A percentile compares a stretch with the other conserved stretches of the same genome.
Conservation (phyloP, 2,329 filamentous ascomycete species). For the Xylaria sp. region DNA sequence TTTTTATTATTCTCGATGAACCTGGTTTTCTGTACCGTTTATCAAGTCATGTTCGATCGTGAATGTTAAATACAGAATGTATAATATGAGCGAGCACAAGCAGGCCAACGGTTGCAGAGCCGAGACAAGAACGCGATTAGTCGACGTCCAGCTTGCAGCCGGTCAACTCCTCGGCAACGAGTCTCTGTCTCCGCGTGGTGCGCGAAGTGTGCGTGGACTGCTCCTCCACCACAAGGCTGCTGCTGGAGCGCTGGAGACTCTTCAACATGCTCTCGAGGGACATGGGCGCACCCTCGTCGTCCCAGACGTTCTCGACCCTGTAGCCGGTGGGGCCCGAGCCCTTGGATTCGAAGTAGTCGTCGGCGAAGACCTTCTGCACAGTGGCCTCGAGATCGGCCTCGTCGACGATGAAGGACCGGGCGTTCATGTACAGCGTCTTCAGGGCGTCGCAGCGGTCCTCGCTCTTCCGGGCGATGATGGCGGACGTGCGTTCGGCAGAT, state of each 20-base stretch:
- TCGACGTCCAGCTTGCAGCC: constrained; percentile 48
- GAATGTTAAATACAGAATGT: neutral
- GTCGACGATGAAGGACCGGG: constrained; percentile 77
- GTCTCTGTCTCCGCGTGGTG: constrained; percentile 49
- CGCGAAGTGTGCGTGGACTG: constrained; percentile 39
- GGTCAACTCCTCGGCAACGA: constrained; percentile 53
- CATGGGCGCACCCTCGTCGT: constrained; percentile 41
- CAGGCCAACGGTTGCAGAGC: neutral
- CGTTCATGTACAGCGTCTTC: constrained; percentile 85
- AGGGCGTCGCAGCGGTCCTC: constrained; percentile 63
- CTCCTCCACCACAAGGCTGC: constrained; percentile 24
- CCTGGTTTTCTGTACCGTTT: neutral
- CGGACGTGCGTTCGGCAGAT: constrained; percentile 38
- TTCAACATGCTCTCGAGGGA: constrained; percentile 43
- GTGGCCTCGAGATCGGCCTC: constrained; percentile 69
- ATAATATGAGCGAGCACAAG: neutral
- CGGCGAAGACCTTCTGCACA: constrained; percentile 72
- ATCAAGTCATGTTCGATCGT: neutral
- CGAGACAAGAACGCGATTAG: constrained; percentile 17
- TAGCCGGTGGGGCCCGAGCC: constrained; percentile 25
- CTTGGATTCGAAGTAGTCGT: constrained; percentile 45
- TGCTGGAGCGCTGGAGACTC: constrained; percentile 30
- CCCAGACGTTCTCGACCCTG: constrained; percentile 47
- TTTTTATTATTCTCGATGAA: neutral
- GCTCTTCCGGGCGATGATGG: constrained; percentile 46